These are phyloP conservation scores for Kandelia obovata DNA, from an alignment of 345 rosid species.

Conservation along the genomic window DNA sequence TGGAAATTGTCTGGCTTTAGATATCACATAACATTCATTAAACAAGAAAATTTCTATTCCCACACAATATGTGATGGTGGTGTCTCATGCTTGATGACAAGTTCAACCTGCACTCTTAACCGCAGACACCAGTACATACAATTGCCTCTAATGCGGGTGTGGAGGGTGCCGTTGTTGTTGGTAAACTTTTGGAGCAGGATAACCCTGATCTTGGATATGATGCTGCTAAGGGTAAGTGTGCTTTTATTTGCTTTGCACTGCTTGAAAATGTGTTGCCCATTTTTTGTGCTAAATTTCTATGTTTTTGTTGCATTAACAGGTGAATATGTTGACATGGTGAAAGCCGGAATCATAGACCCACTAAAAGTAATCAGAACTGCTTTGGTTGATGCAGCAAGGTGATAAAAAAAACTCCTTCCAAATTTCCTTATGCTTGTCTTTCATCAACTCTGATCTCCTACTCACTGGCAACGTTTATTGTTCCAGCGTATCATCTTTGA, in stretches of 20 bases:
- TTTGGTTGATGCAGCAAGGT: constrained; percentile 94
- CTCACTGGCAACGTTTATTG: not conserved
- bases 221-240: constrained; percentile 82
- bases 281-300: not conserved
- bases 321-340: constrained; percentile 92
- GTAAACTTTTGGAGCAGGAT: constrained; percentile 90
- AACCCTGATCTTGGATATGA: constrained; percentile 85
- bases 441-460: not conserved
- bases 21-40: too few species aligned
- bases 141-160: constrained; percentile 92
- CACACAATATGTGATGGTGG: too few species aligned
- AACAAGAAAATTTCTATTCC: too few species aligned
- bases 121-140: constrained; percentile 78
- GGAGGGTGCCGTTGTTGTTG: constrained; percentile 93
- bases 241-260: not conserved
- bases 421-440: not conserved
- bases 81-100: not conserved
- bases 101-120: constrained; percentile 1
- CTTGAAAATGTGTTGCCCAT: not conserved
- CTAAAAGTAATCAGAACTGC: constrained; percentile 95
- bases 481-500: constrained; percentile 79
- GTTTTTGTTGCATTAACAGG: constrained; percentile 37
- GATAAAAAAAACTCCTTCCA: not conserved
- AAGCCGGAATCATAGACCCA: constrained; percentile 90
- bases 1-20: too few species aligned